phyloP scores from a whole-genome alignment of 2,329 filamentous ascomycete genomes.

The Helminthosporium solani region DNA sequence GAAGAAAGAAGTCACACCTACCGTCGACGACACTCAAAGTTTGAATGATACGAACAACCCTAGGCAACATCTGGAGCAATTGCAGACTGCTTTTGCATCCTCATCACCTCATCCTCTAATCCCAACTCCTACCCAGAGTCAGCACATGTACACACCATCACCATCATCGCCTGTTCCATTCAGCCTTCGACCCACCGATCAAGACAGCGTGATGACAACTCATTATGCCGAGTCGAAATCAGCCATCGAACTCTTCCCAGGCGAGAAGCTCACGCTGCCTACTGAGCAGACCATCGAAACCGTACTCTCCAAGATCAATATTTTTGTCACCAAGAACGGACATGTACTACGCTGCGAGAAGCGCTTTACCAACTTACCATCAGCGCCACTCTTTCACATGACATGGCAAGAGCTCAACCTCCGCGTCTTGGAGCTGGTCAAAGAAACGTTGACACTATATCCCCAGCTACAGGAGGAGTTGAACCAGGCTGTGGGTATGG shows the following conservation, averaged over 20 bases:
- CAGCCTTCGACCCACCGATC: not conserved
- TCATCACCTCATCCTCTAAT: not conserved
- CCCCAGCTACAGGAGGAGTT: conserved; percentile 9
- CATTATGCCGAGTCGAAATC: not conserved
- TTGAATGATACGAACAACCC: conserved; percentile 1
- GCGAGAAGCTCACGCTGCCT: conserved; percentile 10
- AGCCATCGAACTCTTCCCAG: not conserved
- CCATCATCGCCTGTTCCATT: conserved; percentile 1
- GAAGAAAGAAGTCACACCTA: conserved; percentile 26
- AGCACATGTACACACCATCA: conserved; percentile 1
- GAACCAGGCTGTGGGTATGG: conserved; percentile 2
- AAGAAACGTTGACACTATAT: conserved; percentile 12
- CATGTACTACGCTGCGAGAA: conserved; percentile 24
- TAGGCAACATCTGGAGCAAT: conserved; percentile 12
- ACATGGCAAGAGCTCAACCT: conserved; percentile 21
- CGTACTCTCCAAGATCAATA: conserved; percentile 51
- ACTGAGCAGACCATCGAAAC: conserved; percentile 8
- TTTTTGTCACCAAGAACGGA: conserved; percentile 71
- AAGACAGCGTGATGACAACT: not conserved
- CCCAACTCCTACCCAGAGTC: not conserved
- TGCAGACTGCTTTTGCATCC: conserved; percentile 11
- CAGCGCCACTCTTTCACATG: conserved; percentile 13
- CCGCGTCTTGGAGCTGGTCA: conserved; percentile 18
- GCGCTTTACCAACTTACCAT: conserved; percentile 10
- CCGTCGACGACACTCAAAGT: conserved; percentile 6